Evolutionary conservation across 345 rosid genomes (phyloP), one percentile per base, ranked within the genome.

Genomic region (Trapa incisa): DNA sequence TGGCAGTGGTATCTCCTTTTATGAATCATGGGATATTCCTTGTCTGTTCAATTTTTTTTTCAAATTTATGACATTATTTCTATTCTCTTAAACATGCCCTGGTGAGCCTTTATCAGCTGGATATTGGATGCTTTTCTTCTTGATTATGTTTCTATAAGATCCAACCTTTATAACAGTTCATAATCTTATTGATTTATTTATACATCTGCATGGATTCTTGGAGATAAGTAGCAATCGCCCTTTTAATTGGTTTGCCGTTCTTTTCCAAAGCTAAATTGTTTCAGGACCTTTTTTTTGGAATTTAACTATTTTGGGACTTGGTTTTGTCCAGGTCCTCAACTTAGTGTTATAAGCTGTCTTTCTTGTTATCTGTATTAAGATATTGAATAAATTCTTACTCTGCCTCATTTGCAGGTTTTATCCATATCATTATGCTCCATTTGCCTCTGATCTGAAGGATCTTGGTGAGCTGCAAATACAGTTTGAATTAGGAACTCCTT

Each of bases 351-450:
- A 48, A 61, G 45, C 7, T 16, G 13, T n/a, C 33, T 47, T 9
- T n/a, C 0, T 52, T 36, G 43, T 73, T 13, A 33, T 53, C 33
- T 56, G 10, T 64, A 3, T 36, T 43, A 61, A 48, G 56, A n/a
- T 14, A 41, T 3, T 0, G 37, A 67, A 36, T 4, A 36, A 13
- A 13, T 66, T 35, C 15, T 29, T 48, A 3, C 47, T 61, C 1
- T 42, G 47, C 47, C 72, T 70, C 48, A 45, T 72, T 47, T 80
- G 71, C 83, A 86, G 96, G 96, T 94, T 87, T 80, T 94, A 89
- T 80, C 99, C 97, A 6, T 94, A 90, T 71, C 96, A 94, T 71
- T 91, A 91, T 80, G 99, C 99, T 12, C 99, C 99, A 68, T 94
- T 94, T 81, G 99, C 99, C 66, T 91, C 97, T 72, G 99, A 94